Evolutionary conservation across 257 asterid species (phyloP), one percentile per base, ranked within the genome.

Genomic region (Capsicum pubescens): DNA sequence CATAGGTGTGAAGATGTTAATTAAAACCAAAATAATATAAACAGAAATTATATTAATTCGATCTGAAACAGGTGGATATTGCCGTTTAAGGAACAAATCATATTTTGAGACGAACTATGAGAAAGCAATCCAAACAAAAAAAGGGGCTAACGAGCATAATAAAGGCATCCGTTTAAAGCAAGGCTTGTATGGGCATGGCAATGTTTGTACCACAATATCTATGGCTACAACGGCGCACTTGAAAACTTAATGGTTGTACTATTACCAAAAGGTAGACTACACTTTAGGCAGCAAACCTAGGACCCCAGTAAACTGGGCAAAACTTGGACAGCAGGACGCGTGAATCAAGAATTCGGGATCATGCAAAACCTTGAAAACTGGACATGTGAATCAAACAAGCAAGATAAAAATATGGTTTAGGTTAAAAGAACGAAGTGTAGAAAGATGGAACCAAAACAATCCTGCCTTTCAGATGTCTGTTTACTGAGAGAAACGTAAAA

Each of bases 361-460:
- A 44, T 71, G 79, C 17, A 44, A 71, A 71, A 71, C 36, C 5
- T 71, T 71, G 57, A 71, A 12, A 35, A 19, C 57, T 8, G 79
- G 36, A 71, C 39, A 71, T n/a, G 79, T 71, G 56, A 71, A 48
- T 8, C 10, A 79, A 59, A 26, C 55, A 52, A 52, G 42, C 71
- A 66, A 66, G 42, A 48, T 1, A 71, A 71, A 44, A 17, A 17
- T 9, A 44, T 44, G 79, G 79, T 44, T 71, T 71, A 71, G 36
- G 15, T 71, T 71, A 71, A 44, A 44, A 71, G 57, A 69, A 69
- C 57, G 4, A 15, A 69, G 17, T 17, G 5, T 42, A 42, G 35
- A 70, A 70, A 70, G 79, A 70, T 70, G 56, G 56, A 70, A 44
- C 5, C 16, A 70, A 69, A 70, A 63, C 42, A 44, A 46, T 19